Base-by-base conservation (phyloP, 768 basidiomycete species). In the Tylopilus cervinicoccineus region DNA sequence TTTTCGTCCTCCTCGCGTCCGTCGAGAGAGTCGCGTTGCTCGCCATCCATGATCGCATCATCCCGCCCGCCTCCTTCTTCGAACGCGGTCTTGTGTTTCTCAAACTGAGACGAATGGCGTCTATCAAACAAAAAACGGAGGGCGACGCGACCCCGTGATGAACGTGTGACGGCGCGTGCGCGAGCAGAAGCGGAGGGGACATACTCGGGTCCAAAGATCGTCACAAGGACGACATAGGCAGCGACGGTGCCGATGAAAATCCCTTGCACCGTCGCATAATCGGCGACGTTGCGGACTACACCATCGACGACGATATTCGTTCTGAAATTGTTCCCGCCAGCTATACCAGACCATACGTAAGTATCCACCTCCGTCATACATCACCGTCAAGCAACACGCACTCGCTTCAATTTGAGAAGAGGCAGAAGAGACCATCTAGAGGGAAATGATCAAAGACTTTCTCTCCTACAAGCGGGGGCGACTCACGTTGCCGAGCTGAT, bases 211-310 rank as follows among this genome's bases (percentile, higher is more conserved):
- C 92, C 93, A 51, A 94, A 71, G 53, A 91, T 73, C 8, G 84
- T 85, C 56, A 89, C 76, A 56, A 91, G 23, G 31, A 95, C 59
- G 28, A 89, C 79, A 55, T 86, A 94, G 0, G 81, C 86, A 0
- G 86, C 77, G 14, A 96, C 84, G 19, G 78, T 72, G 16, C 93
- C 93, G 38, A 96, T 84, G 33, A 96, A 73, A 61, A 96, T 93
- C n/a, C 87, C 89, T 71, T 90, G 87, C 9, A 89, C 88, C 9
- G 65, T 86, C 4, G 83, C 86, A 56, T 88, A 89, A 60, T 89
- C 77, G 3, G 81, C 67, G 0, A 82, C 82, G 16, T 57, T 58
- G 14, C 63, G 67, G 3, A 65, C 56, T 5, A 52, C 41, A 1
- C 80, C 81, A 13, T 69, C 49, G 36, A 56, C 48, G 9, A 67